These are phyloP conservation scores for Vigna reflexopilosa DNA, from an alignment of 306 rosid genomes.

Conservation along the genomic window DNA sequence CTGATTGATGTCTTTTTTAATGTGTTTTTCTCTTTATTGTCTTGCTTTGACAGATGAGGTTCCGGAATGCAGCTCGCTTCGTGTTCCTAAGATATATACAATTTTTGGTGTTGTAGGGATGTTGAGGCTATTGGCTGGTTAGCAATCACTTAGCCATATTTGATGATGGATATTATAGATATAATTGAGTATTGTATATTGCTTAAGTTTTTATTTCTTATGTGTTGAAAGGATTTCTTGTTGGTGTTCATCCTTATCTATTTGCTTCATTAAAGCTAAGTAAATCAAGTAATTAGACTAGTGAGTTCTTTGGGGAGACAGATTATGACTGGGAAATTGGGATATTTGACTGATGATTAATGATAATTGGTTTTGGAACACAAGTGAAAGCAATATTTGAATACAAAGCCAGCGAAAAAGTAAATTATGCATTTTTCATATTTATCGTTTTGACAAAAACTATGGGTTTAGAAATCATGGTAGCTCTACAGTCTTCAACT, in stretches of 20 bases:
- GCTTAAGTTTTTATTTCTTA: conserved; percentile 20
- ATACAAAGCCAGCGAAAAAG: conserved; percentile 1
- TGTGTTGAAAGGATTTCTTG: conserved; percentile 20
- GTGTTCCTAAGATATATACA: conserved; percentile 80
- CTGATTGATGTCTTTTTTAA: neutral
- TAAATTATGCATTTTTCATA: neutral
- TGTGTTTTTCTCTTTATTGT: conserved; percentile 12
- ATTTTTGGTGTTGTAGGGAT: conserved; percentile 88
- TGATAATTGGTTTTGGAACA: conserved; percentile 19
- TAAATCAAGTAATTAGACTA: neutral
- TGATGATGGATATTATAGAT: conserved; percentile 31
- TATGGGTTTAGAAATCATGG: conserved; percentile 30
- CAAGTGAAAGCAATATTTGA: conserved; percentile 26
- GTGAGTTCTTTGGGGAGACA: neutral
- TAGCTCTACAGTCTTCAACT: conserved; percentile 39
- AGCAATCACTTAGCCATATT: conserved; percentile 44
- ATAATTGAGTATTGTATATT: conserved; percentile 17
- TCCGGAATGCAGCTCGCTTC: conserved; percentile 70
- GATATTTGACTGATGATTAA: conserved; percentile 18
- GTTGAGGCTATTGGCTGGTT: conserved; percentile 89
- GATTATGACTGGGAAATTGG: conserved; percentile 21
- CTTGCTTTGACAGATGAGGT: conserved; percentile 68
- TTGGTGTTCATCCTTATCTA: conserved; percentile 34
- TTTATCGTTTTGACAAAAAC: conserved; percentile 18
- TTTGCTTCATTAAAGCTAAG: conserved; percentile 24